Evolutionary conservation across 805 yeast species (phyloP).

Genomic region (Candida patagonica): DNA sequence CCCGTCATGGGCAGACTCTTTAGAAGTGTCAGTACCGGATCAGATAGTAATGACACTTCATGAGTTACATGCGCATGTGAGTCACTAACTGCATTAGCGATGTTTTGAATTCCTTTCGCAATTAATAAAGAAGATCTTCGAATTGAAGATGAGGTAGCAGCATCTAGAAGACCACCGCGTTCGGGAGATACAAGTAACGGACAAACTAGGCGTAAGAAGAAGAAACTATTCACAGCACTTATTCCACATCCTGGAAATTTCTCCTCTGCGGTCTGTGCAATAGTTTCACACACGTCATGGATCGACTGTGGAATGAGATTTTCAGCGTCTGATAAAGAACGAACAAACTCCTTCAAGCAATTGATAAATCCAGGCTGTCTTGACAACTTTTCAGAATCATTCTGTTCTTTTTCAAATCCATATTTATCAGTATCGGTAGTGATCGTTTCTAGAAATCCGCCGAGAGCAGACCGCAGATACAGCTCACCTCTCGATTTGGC

Average conservation of each 20-base stretch:
- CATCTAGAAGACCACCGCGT: slow-evolving; percentile 26
- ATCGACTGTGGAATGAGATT: slow-evolving; percentile 52
- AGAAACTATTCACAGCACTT: slow-evolving; percentile 72
- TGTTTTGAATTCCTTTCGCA: slow-evolving; percentile 24
- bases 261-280: slow-evolving; percentile 44
- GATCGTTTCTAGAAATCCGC: slow-evolving; percentile 49
- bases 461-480: slow-evolving; percentile 45
- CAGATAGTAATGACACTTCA: slow-evolving; percentile 3
- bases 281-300: slow-evolving; percentile 51
- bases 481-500: slow-evolving; percentile 58
- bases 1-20: neutral
- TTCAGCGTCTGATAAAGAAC: slow-evolving; percentile 40
- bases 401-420: slow-evolving; percentile 47
- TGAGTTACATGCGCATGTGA: neutral
- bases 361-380: slow-evolving; percentile 40
- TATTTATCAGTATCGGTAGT: slow-evolving; percentile 37
- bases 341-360: slow-evolving; percentile 47
- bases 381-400: slow-evolving; percentile 25
- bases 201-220: slow-evolving; percentile 64
- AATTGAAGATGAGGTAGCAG: slow-evolving; percentile 14
- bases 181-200: slow-evolving; percentile 84
- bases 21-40: slow-evolving; percentile 6
- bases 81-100: slow-evolving; percentile 18
- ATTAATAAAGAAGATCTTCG: slow-evolving; percentile 19
- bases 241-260: slow-evolving; percentile 54